Percentiles rank a stretch among this genome's conserved stretches.
These are phyloP conservation scores for Carex littledalei DNA, from an alignment of 176 grass and related monocot species.

Conservation along the genomic window DNA sequence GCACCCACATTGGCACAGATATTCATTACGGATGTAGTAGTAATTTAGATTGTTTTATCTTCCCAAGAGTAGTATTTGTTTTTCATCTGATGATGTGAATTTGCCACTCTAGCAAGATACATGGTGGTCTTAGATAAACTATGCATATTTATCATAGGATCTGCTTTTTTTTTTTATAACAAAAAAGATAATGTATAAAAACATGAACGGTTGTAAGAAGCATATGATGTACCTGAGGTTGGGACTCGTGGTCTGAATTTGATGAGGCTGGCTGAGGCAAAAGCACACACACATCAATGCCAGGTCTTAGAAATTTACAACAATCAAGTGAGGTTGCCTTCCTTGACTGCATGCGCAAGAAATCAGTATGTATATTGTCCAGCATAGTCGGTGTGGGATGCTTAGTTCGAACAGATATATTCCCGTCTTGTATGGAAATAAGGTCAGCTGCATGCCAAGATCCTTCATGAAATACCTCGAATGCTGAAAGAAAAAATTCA, in stretches of 20 bases:
- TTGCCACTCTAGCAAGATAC: not conserved
- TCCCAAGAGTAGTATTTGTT: not conserved
- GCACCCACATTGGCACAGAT: not conserved
- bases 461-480: constrained; percentile 62
- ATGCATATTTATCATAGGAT: not conserved
- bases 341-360: constrained; percentile 57
- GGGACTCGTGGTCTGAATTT: constrained; percentile 25
- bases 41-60: not conserved
- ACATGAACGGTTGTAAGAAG: not conserved
- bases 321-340: constrained; percentile 57
- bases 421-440: constrained; percentile 56
- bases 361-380: constrained; percentile 38
- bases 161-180: not conserved
- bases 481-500: constrained; percentile 42
- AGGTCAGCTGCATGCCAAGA: constrained; percentile 68
- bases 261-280: constrained; percentile 23
- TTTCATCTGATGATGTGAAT: not conserved
- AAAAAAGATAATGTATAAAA: not conserved
- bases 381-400: constrained; percentile 21
- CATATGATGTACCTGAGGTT: constrained; percentile 38
- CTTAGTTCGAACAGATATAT: constrained; percentile 37
- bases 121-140: not conserved
- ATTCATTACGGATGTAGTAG: not conserved
- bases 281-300: constrained; percentile 54
- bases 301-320: constrained; percentile 47